Conservation (phyloP, 805 yeast species). For the Pichia gijzeniarum region DNA sequence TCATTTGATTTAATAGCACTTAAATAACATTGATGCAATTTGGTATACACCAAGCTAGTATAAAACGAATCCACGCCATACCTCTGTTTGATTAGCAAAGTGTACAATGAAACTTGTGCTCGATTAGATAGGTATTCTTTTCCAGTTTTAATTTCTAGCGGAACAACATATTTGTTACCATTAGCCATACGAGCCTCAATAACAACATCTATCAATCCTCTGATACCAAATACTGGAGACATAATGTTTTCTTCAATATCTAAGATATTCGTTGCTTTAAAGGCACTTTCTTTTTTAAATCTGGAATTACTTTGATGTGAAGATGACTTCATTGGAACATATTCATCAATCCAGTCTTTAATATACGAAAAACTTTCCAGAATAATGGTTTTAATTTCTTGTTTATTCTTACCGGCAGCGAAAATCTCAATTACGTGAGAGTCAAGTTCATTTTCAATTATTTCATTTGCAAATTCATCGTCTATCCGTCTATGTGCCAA, state of each 20-base stretch:
- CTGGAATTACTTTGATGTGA: neutral
- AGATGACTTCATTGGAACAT: conserved; percentile 20
- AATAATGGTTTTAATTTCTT: conserved; percentile 38
- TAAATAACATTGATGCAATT: conserved; percentile 38
- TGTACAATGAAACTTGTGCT: conserved; percentile 81
- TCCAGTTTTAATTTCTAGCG: conserved; percentile 91
- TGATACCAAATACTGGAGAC: conserved; percentile 85
- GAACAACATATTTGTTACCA: conserved; percentile 52
- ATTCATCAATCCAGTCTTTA: conserved; percentile 45
- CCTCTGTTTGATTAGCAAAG: conserved; percentile 70
- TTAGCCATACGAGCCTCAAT: conserved; percentile 47
- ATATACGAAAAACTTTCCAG: conserved; percentile 46
- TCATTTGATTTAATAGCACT: conserved; percentile 47
- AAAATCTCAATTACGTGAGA: conserved; percentile 36
- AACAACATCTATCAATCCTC: conserved; percentile 88
- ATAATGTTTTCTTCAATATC: conserved; percentile 89
- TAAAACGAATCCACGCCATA: conserved; percentile 63
- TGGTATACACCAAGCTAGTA: conserved; percentile 70
- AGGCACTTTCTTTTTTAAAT: conserved; percentile 27
- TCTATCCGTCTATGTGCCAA: conserved; percentile 34
- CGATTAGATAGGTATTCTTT: conserved; percentile 59
- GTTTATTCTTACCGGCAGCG: conserved; percentile 45
- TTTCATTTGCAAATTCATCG: conserved; percentile 31
- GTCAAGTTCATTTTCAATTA: conserved; percentile 28
- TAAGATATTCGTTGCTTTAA: conserved; percentile 56